Percentiles rank a stretch among this genome's conserved stretches.
Evolutionary conservation across 2,329 filamentous ascomycete species (phyloP).

Genomic region (Apiospora phragmitis): DNA sequence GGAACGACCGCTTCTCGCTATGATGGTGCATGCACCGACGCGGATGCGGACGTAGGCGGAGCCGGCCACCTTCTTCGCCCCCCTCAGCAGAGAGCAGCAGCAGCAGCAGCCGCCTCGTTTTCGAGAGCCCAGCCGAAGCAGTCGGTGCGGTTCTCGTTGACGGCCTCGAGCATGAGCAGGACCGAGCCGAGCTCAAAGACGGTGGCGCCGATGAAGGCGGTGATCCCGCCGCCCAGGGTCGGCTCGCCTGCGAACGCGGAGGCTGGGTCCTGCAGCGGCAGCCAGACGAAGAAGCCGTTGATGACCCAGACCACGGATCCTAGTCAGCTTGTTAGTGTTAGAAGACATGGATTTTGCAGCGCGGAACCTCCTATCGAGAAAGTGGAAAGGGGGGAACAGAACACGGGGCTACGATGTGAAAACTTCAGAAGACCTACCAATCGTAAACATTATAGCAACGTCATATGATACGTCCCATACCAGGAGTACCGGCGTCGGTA

Average conservation of each 20-base stretch:
- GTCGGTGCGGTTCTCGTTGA: conserved; percentile 64
- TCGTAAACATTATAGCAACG: conserved; percentile 40
- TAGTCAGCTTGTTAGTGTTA: neutral
- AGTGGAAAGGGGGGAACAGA: neutral
- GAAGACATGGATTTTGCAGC: no score
- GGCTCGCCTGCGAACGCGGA: conserved; percentile 45
- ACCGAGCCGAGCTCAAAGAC: conserved; percentile 66
- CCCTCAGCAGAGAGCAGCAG: neutral
- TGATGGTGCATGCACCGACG: neutral
- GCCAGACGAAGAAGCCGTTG: conserved; percentile 65
- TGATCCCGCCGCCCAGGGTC: conserved; percentile 56
- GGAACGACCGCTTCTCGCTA: neutral
- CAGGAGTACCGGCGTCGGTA: neutral
- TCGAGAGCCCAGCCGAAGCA: conserved; percentile 72
- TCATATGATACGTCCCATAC: conserved; percentile 45
- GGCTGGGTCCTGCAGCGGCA: conserved; percentile 55
- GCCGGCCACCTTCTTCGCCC: neutral
- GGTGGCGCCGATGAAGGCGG: conserved; percentile 60
- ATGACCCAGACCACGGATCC: conserved; percentile 54
- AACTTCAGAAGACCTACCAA: conserved; percentile 28
- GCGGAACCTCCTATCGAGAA: neutral
- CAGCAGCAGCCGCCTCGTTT: conserved; percentile 35
- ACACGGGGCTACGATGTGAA: no score
- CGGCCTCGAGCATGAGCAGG: conserved; percentile 64
- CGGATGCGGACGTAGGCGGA: neutral